These are phyloP conservation scores for Monilinia polystroma DNA, from an alignment of 2,329 filamentous ascomycete genomes.

Conservation along the genomic window DNA sequence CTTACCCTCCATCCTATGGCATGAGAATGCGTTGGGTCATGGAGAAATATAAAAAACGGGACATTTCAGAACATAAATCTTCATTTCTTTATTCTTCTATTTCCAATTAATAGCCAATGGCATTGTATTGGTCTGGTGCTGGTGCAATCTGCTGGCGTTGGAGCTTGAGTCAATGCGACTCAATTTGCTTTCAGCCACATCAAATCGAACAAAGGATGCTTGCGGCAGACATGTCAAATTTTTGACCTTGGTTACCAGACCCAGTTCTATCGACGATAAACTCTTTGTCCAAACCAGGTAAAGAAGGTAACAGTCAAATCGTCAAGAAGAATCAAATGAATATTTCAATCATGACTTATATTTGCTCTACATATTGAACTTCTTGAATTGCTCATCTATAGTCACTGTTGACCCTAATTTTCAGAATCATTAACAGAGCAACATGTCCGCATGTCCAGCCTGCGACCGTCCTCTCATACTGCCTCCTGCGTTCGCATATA, in stretches of 20 bases:
- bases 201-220: constrained; percentile 18
- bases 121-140: not conserved
- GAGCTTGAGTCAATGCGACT: not conserved
- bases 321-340: not conserved
- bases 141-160: not conserved
- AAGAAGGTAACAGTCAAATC: not conserved
- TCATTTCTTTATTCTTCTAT: not conserved
- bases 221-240: not conserved
- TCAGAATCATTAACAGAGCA: not conserved
- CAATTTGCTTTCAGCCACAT: constrained; percentile 6
- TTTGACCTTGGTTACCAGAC: not conserved
- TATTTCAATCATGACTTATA: not conserved
- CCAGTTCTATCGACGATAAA: not conserved
- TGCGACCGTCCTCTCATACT: constrained; percentile 18
- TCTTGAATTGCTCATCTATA: constrained; percentile 11
- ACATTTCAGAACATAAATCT: constrained; percentile 26
- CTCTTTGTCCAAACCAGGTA: not conserved
- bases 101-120: not conserved
- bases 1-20: constrained; percentile 58
- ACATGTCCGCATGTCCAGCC: constrained; percentile 23
- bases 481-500: constrained; percentile 30
- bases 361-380: not conserved
- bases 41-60: constrained; percentile 37
- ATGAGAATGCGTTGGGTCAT: constrained; percentile 41
- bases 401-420: not conserved